Base-by-base conservation (phyloP, 1,284 basidiomycete genomes). In the Entoloma clypeatum region DNA sequence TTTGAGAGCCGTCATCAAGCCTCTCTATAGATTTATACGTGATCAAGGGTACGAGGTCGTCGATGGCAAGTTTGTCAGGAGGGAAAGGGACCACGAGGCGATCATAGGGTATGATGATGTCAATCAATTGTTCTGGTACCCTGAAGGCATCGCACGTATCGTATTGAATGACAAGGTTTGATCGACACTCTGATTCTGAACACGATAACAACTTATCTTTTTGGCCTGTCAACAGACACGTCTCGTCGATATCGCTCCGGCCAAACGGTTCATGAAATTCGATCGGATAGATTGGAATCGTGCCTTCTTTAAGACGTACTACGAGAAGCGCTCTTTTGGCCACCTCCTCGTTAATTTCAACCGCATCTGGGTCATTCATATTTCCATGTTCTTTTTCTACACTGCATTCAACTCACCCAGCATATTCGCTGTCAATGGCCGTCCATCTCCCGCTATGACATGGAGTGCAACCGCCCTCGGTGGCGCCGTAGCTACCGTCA, bases 51-150 rank as follows among this genome's bases (percentile, higher is more conserved):
- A 98, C 60, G 95, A 99, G 66, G 86, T 97, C 25, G 75, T 92
- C 23, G 95, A 98, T 58, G 94, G 93, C 38, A 93, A 93, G 65
- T 98, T 96, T 62, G 85, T 99, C 36, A 75, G 90, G 55, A 78
- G 89, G 59, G 95, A 99, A 72, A 77, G 76, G 59, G 95, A 99
- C 57, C 96, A 98, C 62, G 85, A 93, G 49, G 76, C 86, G 52
- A 92, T 97, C 58, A 97, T 99, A 59, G 96, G 95, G 8, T 99
- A 99, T 61, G 95, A 99, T 64, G 95, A 99, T 64, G 88, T 99
- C 56, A 99, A 99, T 63, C 95, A 99, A 64, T 72, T 99, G 32
- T 99, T 99, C 68, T 99, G 95, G 95, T 99, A 99, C 63, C 96
- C 96, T 4, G 96, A 99, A 57, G 96, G 96, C 28, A 95, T 99